Conservation (phyloP, 495 filamentous ascomycete genomes). For the Aspergillus mulundensis region DNA sequence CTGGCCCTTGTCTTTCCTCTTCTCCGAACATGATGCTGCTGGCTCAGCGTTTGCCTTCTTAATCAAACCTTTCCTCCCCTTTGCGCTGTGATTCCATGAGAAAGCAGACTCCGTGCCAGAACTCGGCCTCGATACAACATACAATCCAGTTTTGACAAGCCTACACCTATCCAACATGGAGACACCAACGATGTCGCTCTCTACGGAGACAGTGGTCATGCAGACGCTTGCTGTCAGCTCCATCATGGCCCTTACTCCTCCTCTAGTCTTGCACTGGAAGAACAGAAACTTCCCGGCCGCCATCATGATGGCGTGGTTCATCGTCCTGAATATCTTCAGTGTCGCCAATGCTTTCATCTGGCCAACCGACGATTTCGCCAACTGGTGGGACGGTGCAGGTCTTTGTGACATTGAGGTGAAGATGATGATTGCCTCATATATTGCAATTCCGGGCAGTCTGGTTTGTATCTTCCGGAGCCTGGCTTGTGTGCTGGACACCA, state of each 20-base stretch:
- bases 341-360: constrained; percentile 79
- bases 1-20: neutral
- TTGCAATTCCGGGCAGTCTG: constrained; percentile 59
- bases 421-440: constrained; percentile 56
- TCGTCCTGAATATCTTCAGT: constrained; percentile 61
- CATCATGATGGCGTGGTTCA: constrained; percentile 59
- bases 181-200: neutral
- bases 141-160: neutral
- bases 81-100: neutral
- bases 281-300: constrained; percentile 47
- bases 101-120: neutral
- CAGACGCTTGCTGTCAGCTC: constrained; percentile 53
- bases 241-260: constrained; percentile 49
- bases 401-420: constrained; percentile 84
- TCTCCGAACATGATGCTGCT: constrained; percentile 9
- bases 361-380: constrained; percentile 62
- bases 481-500: constrained; percentile 63
- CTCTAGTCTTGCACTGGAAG: constrained; percentile 37
- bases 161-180: constrained; percentile 4
- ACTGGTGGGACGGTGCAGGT: constrained; percentile 69
- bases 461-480: constrained; percentile 72
- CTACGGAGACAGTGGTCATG: constrained; percentile 33
- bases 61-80: neutral
- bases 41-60: constrained; percentile 1
- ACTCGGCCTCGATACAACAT: neutral